Percentiles rank a stretch among this genome's conserved stretches.
These are phyloP conservation scores for Cutaneotrichosporon sp. DNA, from an alignment of 1,284 basidiomycete species.

Conservation along the genomic window DNA sequence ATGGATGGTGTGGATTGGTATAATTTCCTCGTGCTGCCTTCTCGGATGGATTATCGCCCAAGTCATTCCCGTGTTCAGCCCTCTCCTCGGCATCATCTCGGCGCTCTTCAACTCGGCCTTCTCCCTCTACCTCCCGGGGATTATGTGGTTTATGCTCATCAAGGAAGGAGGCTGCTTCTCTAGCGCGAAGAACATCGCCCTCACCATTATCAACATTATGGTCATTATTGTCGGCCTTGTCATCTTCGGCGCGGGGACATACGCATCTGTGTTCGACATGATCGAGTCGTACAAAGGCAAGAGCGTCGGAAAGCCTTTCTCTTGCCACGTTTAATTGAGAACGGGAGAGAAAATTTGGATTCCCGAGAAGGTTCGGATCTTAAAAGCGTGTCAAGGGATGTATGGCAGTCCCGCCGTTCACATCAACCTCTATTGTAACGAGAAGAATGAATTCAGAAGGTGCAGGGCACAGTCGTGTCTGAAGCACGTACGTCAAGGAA, in stretches of 20 bases:
- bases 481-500: no score
- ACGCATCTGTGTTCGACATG: constrained; percentile 11
- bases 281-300: constrained; percentile 2
- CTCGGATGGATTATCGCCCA: constrained; percentile 15
- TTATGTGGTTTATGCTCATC: constrained; percentile 23
- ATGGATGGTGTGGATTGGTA: constrained; percentile 52
- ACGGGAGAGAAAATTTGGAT: no score
- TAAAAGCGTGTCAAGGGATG: no score
- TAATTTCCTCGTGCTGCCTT: constrained; percentile 3
- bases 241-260: constrained; percentile 11
- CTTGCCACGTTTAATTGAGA: no score
- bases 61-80: constrained; percentile 38
- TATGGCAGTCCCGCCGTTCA: no score
- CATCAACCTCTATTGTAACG: no score
- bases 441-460: no score
- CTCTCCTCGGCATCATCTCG: constrained; percentile 33
- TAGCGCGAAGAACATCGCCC: constrained; percentile 8
- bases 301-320: constrained; percentile 9
- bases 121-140: constrained; percentile 15
- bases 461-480: no score
- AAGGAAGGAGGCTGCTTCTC: constrained; percentile 15
- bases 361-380: no score
- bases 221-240: constrained; percentile 14
- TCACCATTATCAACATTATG: constrained; percentile 9
- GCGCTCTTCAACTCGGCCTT: constrained; percentile 21